phyloP scores from a whole-genome alignment of 139 green algal genomes.

The Tetraselmis chui region DNA sequence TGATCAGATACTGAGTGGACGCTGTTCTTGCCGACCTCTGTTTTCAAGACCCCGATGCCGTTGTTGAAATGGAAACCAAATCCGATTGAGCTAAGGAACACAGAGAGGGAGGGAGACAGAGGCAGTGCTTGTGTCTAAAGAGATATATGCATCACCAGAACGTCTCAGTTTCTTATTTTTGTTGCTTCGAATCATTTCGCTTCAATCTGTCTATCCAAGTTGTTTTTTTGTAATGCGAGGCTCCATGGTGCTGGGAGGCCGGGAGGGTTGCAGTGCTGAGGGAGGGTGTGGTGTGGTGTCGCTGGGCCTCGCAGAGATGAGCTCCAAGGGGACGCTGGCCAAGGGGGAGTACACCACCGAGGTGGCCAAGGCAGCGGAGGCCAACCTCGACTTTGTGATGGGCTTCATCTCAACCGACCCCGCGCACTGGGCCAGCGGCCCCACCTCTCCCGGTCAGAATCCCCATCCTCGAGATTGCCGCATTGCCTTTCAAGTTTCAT shows the following conservation, averaged over 20 bases:
- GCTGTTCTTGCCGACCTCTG: no score
- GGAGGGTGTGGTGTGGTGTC: neutral
- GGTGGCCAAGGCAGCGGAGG: slow-evolving; percentile 67
- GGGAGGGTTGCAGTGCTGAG: slow-evolving; percentile 75
- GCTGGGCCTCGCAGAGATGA: slow-evolving; percentile 77
- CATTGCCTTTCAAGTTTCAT: no score
- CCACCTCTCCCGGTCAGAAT: slow-evolving; percentile 42
- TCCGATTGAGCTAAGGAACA: no score
- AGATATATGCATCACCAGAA: no score
- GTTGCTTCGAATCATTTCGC: no score
- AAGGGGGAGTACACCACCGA: slow-evolving; percentile 81
- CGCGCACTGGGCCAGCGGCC: slow-evolving; percentile 58
- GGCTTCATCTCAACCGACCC: slow-evolving; percentile 94
- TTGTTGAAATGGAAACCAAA: no score
- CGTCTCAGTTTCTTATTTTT: no score
- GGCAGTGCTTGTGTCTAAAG: no score
- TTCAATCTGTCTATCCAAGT: neutral
- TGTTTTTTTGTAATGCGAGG: neutral
- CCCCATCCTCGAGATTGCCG: no score
- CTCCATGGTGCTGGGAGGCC: slow-evolving; percentile 28
- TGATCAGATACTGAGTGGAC: no score
- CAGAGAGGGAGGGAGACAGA: no score
- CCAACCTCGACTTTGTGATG: slow-evolving; percentile 90
- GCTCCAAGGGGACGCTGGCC: slow-evolving; percentile 84
- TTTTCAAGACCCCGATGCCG: no score